phyloP scores from a whole-genome alignment of 345 rosid species.

The Eutrema japonicum region DNA sequence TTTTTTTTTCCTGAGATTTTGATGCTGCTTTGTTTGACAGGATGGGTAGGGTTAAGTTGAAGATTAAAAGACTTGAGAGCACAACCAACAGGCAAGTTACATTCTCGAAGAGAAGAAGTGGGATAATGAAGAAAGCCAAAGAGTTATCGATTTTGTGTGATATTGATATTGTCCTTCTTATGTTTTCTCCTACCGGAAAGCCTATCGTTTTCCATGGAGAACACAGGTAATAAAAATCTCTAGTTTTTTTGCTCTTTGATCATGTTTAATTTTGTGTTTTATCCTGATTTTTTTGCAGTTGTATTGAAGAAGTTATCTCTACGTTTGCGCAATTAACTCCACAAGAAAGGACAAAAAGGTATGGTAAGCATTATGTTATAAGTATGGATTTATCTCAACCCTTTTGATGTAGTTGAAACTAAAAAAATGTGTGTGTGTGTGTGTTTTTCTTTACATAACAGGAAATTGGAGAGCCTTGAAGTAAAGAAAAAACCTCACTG shows the following conservation, averaged over 20 bases:
- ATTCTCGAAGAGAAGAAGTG: conserved; percentile 78
- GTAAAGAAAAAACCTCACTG: conserved; percentile 52
- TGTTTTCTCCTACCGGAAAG: conserved; percentile 86
- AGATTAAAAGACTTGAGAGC: conserved; percentile 84
- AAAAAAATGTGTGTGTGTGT: not conserved
- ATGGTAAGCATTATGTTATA: conserved; percentile 40
- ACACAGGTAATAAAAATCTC: conserved; percentile 53
- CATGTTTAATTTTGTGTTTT: not conserved
- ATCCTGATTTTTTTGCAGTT: conserved; percentile 47
- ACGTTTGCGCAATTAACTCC: conserved; percentile 77
- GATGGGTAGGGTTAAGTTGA: conserved; percentile 94
- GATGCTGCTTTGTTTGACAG: conserved; percentile 32
- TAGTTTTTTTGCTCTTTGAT: not conserved
- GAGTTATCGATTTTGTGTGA: conserved; percentile 89
- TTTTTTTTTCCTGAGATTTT: not conserved
- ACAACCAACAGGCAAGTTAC: conserved; percentile 76
- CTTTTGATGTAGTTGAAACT: conserved; percentile 32
- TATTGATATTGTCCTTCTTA: conserved; percentile 77
- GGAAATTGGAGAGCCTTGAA: conserved; percentile 96
- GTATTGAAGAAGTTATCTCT: conserved; percentile 76
- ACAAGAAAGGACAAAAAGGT: conserved; percentile 94
- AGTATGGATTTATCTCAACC: conserved; percentile 3
- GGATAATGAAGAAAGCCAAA: conserved; percentile 88
- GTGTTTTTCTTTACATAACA: conserved; percentile 40
- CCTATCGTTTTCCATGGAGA: conserved; percentile 77